These are phyloP conservation scores for Hypomontagnella monticulosa DNA, from an alignment of 495 filamentous ascomycete genomes.

Conservation along the genomic window DNA sequence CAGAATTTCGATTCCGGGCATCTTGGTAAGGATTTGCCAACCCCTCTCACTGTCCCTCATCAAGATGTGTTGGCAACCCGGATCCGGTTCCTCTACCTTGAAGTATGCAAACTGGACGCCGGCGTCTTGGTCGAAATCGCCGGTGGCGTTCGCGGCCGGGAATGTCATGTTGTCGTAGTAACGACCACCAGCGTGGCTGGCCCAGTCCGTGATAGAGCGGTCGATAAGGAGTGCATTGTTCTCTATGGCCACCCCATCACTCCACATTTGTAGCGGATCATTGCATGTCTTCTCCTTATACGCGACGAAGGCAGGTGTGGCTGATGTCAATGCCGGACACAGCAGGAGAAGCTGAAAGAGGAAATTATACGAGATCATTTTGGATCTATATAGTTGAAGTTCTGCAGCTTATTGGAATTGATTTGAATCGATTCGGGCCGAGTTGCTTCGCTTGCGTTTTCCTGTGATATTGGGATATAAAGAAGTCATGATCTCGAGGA, in stretches of 20 bases:
- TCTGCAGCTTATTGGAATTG: no score
- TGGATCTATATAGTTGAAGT: not conserved
- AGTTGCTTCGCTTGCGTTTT: not conserved
- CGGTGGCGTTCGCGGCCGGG: conserved; percentile 17
- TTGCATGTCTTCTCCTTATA: conserved; percentile 23
- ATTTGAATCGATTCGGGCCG: not conserved
- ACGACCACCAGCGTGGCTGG: conserved; percentile 15
- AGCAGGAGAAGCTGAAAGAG: conserved; percentile 16
- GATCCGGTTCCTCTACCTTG: conserved; percentile 28
- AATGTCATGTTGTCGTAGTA: conserved; percentile 37
- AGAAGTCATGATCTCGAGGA: not conserved
- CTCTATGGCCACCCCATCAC: conserved; percentile 15
- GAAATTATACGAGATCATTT: not conserved
- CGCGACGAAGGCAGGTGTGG: conserved; percentile 14
- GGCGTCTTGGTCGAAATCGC: conserved; percentile 4
- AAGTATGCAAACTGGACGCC: conserved; percentile 30
- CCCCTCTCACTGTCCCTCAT: conserved; percentile 23
- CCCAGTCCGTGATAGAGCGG: conserved; percentile 21
- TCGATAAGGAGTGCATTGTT: conserved; percentile 17
- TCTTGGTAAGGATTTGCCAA: conserved; percentile 25
- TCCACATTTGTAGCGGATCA: conserved; percentile 20
- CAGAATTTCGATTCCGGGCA: conserved; percentile 29
- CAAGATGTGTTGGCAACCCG: conserved; percentile 27
- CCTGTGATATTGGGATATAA: not conserved
- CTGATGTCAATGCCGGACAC: conserved; percentile 12